These are phyloP conservation scores for Glycine tomentella DNA, from an alignment of 306 rosid species.

Conservation along the genomic window DNA sequence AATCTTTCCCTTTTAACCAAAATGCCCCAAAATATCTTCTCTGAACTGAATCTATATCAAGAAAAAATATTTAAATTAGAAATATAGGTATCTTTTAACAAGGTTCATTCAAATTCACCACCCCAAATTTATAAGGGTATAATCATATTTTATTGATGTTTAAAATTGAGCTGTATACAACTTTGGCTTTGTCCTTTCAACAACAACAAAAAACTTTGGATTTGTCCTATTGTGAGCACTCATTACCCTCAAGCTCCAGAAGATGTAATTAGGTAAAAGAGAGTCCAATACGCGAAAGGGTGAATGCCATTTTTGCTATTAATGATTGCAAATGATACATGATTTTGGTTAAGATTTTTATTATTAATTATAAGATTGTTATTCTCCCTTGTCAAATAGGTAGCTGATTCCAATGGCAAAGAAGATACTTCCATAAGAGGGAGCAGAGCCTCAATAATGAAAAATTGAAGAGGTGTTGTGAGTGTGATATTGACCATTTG, in stretches of 20 bases:
- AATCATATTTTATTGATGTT: not conserved
- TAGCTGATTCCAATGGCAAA: not conserved
- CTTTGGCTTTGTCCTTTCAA: not conserved
- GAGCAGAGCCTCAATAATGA: conserved; percentile 12
- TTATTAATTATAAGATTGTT: not conserved
- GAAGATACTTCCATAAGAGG: conserved; percentile 11
- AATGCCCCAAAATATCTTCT: conserved; percentile 51
- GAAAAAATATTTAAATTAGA: not conserved
- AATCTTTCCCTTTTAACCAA: not conserved
- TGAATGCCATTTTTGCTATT: not conserved
- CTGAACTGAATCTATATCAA: not conserved
- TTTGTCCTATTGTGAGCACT: not conserved
- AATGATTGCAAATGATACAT: not conserved
- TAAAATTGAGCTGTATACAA: conserved; percentile 43
- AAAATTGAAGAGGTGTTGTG: not conserved
- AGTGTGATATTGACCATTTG: conserved; percentile 25
- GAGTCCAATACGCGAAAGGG: conserved; percentile 41
- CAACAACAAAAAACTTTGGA: not conserved
- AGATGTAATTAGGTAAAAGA: conserved; percentile 18
- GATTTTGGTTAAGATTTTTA: not conserved
- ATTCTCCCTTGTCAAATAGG: not conserved
- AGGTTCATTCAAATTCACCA: not conserved
- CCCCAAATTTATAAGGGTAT: not conserved
- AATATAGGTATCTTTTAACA: not conserved
- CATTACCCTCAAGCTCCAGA: not conserved